Conservation (phyloP, 345 rosid species). For the Eucalyptus pumila region DNA sequence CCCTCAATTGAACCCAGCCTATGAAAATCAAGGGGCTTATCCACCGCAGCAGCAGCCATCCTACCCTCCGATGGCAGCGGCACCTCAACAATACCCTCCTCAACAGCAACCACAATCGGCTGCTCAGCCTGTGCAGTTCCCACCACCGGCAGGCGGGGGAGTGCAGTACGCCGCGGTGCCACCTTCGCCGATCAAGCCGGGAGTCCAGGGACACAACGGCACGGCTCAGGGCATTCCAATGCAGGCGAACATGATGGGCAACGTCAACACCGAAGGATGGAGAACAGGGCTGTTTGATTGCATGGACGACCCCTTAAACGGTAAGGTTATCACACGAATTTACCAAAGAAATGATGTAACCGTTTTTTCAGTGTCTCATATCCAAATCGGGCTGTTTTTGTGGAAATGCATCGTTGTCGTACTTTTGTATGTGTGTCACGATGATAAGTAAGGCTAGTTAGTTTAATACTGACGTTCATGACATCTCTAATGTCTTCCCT, state of each 20-base stretch:
- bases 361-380: background rate
- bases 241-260: background rate
- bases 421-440: background rate
- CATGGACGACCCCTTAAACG: slow-evolving; percentile 55
- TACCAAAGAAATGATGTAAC: background rate
- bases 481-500: background rate
- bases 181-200: background rate
- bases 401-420: background rate
- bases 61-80: background rate
- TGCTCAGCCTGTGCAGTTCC: background rate
- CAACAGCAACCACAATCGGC: background rate
- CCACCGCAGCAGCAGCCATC: background rate
- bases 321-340: background rate
- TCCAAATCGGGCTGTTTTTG: background rate
- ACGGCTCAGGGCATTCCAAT: background rate
- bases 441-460: background rate
- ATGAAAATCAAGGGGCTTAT: background rate
- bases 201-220: no score
- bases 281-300: slow-evolving; percentile 42
- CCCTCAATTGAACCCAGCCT: background rate
- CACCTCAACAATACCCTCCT: background rate
- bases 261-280: slow-evolving; percentile 20
- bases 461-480: background rate
- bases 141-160: background rate
- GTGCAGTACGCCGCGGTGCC: background rate